Evolutionary conservation across 2,329 filamentous ascomycete genomes (phyloP), one percentile per base, ranked within the genome.

Genomic region (Fusarium sp.): DNA sequence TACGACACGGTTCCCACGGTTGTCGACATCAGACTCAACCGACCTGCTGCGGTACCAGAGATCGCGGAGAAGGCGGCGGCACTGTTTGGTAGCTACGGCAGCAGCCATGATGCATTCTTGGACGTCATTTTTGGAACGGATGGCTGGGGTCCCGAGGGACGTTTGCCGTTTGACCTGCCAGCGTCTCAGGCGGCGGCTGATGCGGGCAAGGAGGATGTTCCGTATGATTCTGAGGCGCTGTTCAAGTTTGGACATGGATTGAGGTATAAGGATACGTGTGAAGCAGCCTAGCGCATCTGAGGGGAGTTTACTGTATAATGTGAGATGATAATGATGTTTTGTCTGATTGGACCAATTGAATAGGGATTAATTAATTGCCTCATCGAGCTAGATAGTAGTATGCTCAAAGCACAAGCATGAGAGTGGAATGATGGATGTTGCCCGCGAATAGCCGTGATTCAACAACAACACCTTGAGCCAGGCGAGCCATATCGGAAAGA

Each of bases 21-120:
- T 4, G 77, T 80, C 1, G 79, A 80, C 46, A 73, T 80, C n/a
- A 75, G 75, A 17, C 70, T 80, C 7, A 77, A 79, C 49, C 73
- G 78, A 0, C 75, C 78, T 0, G 77, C 77, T 0, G 77, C 74
- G 0, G 69, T 82, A 1, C 76, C 78, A 0, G 77, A 80, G 33
- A 61, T 81, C 0, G 72, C 72, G 0, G 76, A 77, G 35, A 52
- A 70, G 4, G 76, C 77, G 3, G 68, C 72, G 2, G 78, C 78
- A 4, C 51, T 80, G 8, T 57, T 80, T 23, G 78, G 67, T 7
- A 80, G 73, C 58, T 80, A 73, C 47, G 78, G 78, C 0, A 76
- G 74, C 31, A 71, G 73, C 14, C 66, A 70, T 0, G 74, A 79
- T 5, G 79, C 79, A 0, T 78, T 81, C 52, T 49, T 82, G 4